Conservation (phyloP, 192 early-diverging fungal genomes). For the Allomyces javanicus region DNA sequence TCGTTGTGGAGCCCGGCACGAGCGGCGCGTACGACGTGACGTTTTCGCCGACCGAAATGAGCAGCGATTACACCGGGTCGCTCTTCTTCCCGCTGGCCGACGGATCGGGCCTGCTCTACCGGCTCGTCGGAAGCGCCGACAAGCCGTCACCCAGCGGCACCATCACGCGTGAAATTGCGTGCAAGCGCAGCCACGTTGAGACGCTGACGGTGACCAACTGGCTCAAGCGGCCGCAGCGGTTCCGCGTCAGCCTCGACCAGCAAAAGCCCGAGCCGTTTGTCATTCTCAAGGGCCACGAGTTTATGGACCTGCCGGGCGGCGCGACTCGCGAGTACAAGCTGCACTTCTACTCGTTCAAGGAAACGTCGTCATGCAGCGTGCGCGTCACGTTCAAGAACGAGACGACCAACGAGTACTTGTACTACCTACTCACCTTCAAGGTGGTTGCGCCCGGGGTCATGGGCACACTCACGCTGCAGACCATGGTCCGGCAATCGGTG, state of each 20-base stretch:
- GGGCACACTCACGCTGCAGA: slow-evolving; percentile 19
- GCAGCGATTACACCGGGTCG: slow-evolving; percentile 31
- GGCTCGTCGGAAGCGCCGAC: slow-evolving; percentile 31
- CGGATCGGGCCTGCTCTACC: slow-evolving; percentile 35
- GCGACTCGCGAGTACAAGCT: slow-evolving; percentile 34
- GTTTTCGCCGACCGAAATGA: slow-evolving; percentile 27
- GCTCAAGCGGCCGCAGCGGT: slow-evolving; percentile 30
- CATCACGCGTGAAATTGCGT: slow-evolving; percentile 31
- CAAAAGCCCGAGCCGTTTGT: slow-evolving; percentile 31
- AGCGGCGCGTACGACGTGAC: slow-evolving; percentile 29
- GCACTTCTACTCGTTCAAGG: slow-evolving; percentile 36
- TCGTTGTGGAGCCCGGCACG: slow-evolving; percentile 35
- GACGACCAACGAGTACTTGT: slow-evolving; percentile 30
- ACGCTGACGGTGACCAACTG: slow-evolving; percentile 27
- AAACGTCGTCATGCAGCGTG: slow-evolving; percentile 19
- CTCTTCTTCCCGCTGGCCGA: slow-evolving; percentile 42
- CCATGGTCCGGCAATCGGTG: slow-evolving; percentile 17
- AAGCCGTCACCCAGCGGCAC: slow-evolving; percentile 25
- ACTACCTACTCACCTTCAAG: slow-evolving; percentile 31
- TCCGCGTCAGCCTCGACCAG: slow-evolving; percentile 26
- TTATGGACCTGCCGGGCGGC: slow-evolving; percentile 28
- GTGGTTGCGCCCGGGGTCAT: slow-evolving; percentile 31
- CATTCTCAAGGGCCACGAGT: slow-evolving; percentile 35
- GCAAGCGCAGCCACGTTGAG: slow-evolving; percentile 32
- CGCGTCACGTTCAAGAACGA: slow-evolving; percentile 40